Evolutionary conservation across 2,329 filamentous ascomycete species (phyloP).

Genomic region (Ophiostoma angusticollis): DNA sequence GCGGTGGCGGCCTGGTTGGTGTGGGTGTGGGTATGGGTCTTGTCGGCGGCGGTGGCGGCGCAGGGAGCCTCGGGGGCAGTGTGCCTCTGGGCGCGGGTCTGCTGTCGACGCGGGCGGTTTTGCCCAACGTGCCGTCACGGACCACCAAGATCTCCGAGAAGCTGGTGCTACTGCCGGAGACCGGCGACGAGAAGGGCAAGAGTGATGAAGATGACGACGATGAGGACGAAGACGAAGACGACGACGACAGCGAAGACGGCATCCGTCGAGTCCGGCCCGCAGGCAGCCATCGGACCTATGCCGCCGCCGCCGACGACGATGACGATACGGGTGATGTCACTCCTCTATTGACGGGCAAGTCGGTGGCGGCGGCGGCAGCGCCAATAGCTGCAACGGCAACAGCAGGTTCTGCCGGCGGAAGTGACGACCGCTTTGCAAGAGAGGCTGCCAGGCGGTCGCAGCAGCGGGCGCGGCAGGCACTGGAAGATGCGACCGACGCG

Average conservation of each 20-base stretch:
- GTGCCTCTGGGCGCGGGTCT: too few species aligned
- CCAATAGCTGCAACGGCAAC: conserved; percentile 13
- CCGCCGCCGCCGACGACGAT: too few species aligned
- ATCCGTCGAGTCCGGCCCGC: too few species aligned
- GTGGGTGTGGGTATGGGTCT: conserved; percentile 16
- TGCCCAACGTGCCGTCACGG: conserved; percentile 59
- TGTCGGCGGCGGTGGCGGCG: conserved; percentile 17
- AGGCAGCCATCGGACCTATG: too few species aligned
- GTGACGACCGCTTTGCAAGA: too few species aligned
- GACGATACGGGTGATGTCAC: conserved; percentile 44
- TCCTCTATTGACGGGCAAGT: too few species aligned
- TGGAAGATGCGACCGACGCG: conserved; percentile 29
- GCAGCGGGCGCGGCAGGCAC: conserved; percentile 23
- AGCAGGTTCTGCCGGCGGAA: conserved; percentile 29
- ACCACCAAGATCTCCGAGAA: conserved; percentile 95
- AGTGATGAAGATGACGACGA: conserved; percentile 44
- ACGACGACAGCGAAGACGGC: conserved; percentile 48
- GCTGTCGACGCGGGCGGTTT: conserved; percentile 28
- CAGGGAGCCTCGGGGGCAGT: conserved; percentile 7
- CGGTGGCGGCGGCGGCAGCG: conserved; percentile 12
- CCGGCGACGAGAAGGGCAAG: conserved; percentile 19
- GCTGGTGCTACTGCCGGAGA: conserved; percentile 84
- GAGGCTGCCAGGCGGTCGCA: conserved; percentile 29
- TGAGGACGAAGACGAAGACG: conserved; percentile 37
- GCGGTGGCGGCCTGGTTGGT: conserved; percentile 6